Evolutionary conservation across 2,329 filamentous ascomycete genomes (phyloP).

Genomic region (Hypomyces rosellus): DNA sequence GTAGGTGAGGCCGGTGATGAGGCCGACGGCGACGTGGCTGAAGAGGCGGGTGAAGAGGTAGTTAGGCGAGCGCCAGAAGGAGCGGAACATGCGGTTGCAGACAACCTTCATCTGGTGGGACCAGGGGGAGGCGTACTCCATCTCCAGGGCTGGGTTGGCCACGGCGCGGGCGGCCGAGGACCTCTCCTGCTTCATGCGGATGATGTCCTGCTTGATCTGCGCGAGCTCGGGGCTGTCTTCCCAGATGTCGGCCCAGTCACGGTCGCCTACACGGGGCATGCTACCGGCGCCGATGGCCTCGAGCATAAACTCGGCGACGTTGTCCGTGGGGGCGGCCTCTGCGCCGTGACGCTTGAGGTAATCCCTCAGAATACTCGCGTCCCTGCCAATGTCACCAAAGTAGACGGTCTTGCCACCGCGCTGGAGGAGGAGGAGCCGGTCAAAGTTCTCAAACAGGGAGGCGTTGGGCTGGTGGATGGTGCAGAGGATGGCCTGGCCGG

Average conservation of each 20-base stretch:
- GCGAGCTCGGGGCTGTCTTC: constrained; percentile 63
- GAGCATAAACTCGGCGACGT: constrained; percentile 74
- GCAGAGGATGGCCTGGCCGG: constrained; percentile 81
- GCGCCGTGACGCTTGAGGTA: constrained; percentile 57
- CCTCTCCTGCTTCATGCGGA: constrained; percentile 58
- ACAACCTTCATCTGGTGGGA: constrained; percentile 74
- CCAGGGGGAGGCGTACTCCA: constrained; percentile 77
- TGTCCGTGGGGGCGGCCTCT: constrained; percentile 48
- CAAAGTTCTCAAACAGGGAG: constrained; percentile 81
- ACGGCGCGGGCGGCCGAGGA: constrained; percentile 30
- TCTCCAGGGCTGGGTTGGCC: constrained; percentile 50
- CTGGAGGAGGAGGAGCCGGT: constrained; percentile 72
- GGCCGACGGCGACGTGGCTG: constrained; percentile 71
- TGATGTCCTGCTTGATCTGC: constrained; percentile 59
- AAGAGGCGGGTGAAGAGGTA: constrained; percentile 86
- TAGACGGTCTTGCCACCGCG: constrained; percentile 76
- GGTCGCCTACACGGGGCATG: constrained; percentile 62
- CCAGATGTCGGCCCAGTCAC: constrained; percentile 80
- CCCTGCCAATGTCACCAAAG: constrained; percentile 75
- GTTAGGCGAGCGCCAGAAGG: constrained; percentile 81
- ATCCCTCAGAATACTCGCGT: constrained; percentile 63
- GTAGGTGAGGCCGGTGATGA: constrained; percentile 75
- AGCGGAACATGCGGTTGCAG: constrained; percentile 63
- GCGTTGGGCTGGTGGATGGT: constrained; percentile 90
- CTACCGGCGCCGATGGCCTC: constrained; percentile 76